These are phyloP conservation scores for Lathyrus tuberosus DNA, from an alignment of 306 rosid genomes.

Conservation along the genomic window DNA sequence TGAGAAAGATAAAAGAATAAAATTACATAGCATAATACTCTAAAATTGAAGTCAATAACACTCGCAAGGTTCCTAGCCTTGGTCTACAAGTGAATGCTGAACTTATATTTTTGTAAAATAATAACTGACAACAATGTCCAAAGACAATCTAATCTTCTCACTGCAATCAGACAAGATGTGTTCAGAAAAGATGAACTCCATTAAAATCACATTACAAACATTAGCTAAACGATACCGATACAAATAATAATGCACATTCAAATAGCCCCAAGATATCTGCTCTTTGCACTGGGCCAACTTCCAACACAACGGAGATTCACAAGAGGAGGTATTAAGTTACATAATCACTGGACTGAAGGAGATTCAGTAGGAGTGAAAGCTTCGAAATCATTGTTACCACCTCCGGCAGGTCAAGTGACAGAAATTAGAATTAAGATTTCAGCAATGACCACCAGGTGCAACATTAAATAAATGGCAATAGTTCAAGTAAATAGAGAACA, in stretches of 20 bases:
- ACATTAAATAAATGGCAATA: slow-evolving; percentile 48
- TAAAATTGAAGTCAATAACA: not conserved
- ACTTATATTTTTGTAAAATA: slow-evolving; percentile 4
- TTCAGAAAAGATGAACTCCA: slow-evolving; percentile 36
- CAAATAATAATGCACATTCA: slow-evolving; percentile 49
- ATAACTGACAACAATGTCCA: not conserved
- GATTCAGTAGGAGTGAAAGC: slow-evolving; percentile 31
- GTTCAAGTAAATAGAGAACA: slow-evolving; percentile 48
- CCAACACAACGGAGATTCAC: slow-evolving; percentile 44
- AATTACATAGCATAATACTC: not conserved
- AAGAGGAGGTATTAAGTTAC: slow-evolving; percentile 47
- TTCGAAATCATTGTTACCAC: slow-evolving; percentile 68
- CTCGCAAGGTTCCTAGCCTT: not conserved
- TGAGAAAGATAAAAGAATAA: too few species aligned
- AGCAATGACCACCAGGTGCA: slow-evolving; percentile 90
- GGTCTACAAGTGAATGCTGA: not conserved
- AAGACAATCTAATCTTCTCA: slow-evolving; percentile 17
- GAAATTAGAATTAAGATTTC: slow-evolving; percentile 53
- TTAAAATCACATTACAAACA: slow-evolving; percentile 44
- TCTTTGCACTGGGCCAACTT: slow-evolving; percentile 39
- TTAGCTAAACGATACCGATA: slow-evolving; percentile 49
- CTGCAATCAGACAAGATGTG: slow-evolving; percentile 12
- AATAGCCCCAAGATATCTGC: slow-evolving; percentile 43
- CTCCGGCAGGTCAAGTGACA: slow-evolving; percentile 74
- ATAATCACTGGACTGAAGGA: slow-evolving; percentile 34